Evolutionary conservation across 2,329 filamentous ascomycete genomes (phyloP).

Genomic region (Xylaria sp.): DNA sequence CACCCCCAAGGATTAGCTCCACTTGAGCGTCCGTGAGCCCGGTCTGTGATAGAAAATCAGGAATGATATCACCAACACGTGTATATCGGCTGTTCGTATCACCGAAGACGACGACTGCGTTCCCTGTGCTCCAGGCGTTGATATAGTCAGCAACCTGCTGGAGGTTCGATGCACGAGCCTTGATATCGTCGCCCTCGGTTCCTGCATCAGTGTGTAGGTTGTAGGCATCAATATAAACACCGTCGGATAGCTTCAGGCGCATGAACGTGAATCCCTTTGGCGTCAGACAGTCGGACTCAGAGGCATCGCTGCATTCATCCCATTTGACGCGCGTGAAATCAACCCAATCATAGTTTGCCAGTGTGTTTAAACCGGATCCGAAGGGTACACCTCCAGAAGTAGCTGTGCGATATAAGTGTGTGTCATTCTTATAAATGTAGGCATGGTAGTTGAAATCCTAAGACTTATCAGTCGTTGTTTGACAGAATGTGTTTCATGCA

Average conservation of each 20-base stretch:
- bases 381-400: constrained; percentile 73
- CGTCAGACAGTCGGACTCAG: constrained; percentile 69
- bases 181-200: constrained; percentile 61
- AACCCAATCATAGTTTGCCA: constrained; percentile 67
- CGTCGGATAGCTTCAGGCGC: constrained; percentile 62
- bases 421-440: constrained; percentile 68
- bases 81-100: constrained; percentile 75
- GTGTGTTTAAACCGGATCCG: constrained; percentile 71
- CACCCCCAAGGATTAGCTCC: constrained; percentile 60
- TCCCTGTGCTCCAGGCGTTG: constrained; percentile 63
- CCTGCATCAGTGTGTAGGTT: constrained; percentile 75
- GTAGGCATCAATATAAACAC: constrained; percentile 70
- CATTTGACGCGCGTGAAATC: constrained; percentile 68
- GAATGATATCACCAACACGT: constrained; percentile 62
- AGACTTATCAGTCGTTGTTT: constrained; percentile 13
- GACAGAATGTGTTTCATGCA: constrained; percentile 27
- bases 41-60: constrained; percentile 61
- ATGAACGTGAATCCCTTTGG: constrained; percentile 77
- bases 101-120: constrained; percentile 71
- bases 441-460: constrained; percentile 75
- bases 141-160: constrained; percentile 69
- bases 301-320: constrained; percentile 65
- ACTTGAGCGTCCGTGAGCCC: constrained; percentile 70
- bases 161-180: constrained; percentile 67
- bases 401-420: constrained; percentile 68